Base-by-base conservation (phyloP, 176 grass and related monocot genomes). In the Triticum aestivum region DNA sequence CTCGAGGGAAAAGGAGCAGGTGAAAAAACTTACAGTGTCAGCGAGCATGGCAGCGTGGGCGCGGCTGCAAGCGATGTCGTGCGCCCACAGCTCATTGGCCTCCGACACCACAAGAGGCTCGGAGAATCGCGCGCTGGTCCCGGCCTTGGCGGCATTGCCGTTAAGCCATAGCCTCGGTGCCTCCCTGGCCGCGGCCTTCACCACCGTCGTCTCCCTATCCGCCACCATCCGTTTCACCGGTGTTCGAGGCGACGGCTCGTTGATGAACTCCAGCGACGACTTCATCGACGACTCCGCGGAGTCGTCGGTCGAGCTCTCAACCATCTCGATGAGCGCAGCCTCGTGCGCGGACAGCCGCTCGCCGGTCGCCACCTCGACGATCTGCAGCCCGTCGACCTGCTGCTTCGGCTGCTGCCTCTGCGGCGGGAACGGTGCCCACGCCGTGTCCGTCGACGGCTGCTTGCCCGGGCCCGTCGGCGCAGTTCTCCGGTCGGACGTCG, bases 31-130 rank as follows among this genome's bases (percentile, higher is more conserved):
- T 85, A 91, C 89, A 81, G 77, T 85, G 13, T 81, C 77, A 51
- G 86, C 89, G 64, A 91, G 85, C 89, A 91, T 91, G 51, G 39
- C 63, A 11, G 89, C 89, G 62, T 91, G 89, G 12, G 51, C 77
- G 49, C 82, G 89, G 86, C 69, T 91, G 89, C 89, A 88, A 14
- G 62, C 86, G 32, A 88, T 51, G 86, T 91, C 81, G 69, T 91
- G 85, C 69, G 69, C 77, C 82, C 85, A 91, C 49, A 85, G 52
- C 71, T 81, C 85, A 72, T 87, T 82, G 1, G 69, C 85, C 61
- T 68, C 89, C 20, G 37, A 81, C 45, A 52, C 18, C 69, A 81
- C 82, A 11, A 87, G 85, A 29, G 75, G 66, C 75, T 79, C 75
- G 45, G 80, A 42, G 11, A 91, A 91, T 20, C 81, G 85, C n/a